phyloP scores from a whole-genome alignment of 306 rosid species.

The Vigna nakashimae region DNA sequence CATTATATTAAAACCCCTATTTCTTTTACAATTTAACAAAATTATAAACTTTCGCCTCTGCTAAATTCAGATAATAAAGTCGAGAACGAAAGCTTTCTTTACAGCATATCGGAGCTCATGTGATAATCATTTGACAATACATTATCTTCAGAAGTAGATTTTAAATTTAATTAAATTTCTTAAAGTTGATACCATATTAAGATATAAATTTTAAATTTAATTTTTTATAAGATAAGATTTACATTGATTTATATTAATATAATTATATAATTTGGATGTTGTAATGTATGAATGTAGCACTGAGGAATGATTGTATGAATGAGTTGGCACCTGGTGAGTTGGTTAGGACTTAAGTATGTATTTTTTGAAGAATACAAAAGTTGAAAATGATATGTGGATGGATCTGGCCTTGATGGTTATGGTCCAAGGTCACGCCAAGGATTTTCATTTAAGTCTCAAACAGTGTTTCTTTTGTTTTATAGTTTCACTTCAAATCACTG shows the following conservation, averaged over 20 bases:
- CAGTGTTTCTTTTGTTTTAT: neutral
- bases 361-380: conserved; percentile 4
- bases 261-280: neutral
- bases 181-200: too few relatives aligned
- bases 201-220: too few relatives aligned
- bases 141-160: too few relatives aligned
- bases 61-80: neutral
- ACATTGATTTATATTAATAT: too few relatives aligned
- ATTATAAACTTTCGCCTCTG: neutral
- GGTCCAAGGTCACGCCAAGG: neutral
- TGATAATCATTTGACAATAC: too few relatives aligned
- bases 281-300: neutral
- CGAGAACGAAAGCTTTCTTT: too few relatives aligned
- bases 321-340: conserved; percentile 1
- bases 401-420: neutral
- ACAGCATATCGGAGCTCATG: too few relatives aligned
- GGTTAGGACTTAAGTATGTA: neutral
- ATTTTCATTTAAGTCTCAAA: neutral
- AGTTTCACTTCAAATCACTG: neutral
- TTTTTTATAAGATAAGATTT: too few relatives aligned
- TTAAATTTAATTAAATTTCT: too few relatives aligned
- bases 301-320: neutral
- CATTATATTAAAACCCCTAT: neutral
- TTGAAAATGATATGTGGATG: neutral
- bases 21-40: neutral